Evolutionary conservation across 2,329 filamentous ascomycete genomes (phyloP).

Genomic region (Aspergillus sp.): DNA sequence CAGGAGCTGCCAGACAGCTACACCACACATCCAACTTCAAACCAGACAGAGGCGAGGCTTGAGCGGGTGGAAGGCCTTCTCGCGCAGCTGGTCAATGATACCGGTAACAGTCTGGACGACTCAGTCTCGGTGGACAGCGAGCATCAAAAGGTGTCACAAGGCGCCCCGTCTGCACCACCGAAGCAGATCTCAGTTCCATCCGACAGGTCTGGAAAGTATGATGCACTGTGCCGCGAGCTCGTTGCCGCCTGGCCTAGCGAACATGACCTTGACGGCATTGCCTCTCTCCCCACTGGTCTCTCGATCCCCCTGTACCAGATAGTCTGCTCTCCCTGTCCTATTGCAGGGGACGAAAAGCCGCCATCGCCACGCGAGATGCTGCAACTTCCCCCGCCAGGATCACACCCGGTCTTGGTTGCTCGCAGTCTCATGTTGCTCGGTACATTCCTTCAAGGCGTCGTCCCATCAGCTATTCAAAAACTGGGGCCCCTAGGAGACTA

Average conservation of each 20-base stretch:
- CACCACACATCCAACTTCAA: slow-evolving; percentile 20
- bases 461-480: background rate
- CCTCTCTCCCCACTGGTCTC: slow-evolving; percentile 2
- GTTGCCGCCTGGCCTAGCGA: slow-evolving; percentile 5
- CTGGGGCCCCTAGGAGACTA: background rate
- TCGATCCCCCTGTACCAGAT: background rate
- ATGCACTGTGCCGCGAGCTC: background rate
- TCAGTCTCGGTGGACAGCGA: too few species aligned
- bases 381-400: slow-evolving; percentile 34
- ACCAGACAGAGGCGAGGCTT: slow-evolving; percentile 4
- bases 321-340: background rate
- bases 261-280: slow-evolving; percentile 3
- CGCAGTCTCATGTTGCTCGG: slow-evolving; percentile 50
- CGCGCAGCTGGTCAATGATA: background rate
- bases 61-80: slow-evolving; percentile 1
- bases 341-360: background rate
- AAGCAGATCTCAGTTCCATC: background rate
- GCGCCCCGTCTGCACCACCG: background rate
- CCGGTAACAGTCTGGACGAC: too few species aligned
- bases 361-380: slow-evolving; percentile 26
- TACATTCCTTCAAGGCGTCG: slow-evolving; percentile 50
- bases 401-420: slow-evolving; percentile 52
- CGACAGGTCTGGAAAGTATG: background rate
- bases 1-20: slow-evolving; percentile 48
- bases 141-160: too few species aligned